Evolutionary conservation across 2,329 filamentous ascomycete species (phyloP).

Genomic region (Cladosporium sp.): DNA sequence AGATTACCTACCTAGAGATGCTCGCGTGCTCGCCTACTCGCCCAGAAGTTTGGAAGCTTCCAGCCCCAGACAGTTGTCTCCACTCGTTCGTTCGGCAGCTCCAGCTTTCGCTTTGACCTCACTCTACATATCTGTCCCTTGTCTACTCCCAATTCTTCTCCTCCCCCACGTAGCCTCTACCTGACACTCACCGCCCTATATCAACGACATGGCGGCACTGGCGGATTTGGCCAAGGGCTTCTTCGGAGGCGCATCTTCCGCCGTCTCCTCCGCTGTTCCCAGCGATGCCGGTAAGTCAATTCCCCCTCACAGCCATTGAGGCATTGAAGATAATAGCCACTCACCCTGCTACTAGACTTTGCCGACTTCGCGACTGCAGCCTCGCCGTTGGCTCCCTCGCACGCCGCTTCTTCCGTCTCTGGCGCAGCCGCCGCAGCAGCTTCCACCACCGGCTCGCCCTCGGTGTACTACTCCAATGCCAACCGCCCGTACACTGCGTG

Average conservation of each 20-base stretch:
- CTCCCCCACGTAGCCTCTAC: background rate
- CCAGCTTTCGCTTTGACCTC: background rate
- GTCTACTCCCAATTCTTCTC: background rate
- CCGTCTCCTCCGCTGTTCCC: slow-evolving; percentile 39
- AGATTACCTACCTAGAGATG: no score
- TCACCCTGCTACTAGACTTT: slow-evolving; percentile 61
- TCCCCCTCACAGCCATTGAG: slow-evolving; percentile 8
- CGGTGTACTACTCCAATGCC: slow-evolving; percentile 34
- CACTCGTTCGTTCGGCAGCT: background rate
- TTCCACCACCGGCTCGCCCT: slow-evolving; percentile 31
- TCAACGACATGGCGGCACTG: slow-evolving; percentile 24
- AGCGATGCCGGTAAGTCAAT: slow-evolving; percentile 63
- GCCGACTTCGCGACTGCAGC: slow-evolving; percentile 85
- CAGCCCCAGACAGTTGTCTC: background rate
- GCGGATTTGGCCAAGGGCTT: slow-evolving; percentile 61
- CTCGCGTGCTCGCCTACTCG: no score
- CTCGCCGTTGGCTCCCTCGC: slow-evolving; percentile 55
- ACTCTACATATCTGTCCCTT: background rate
- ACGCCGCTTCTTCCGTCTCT: slow-evolving; percentile 53
- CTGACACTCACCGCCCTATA: background rate
- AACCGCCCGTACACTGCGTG: slow-evolving; percentile 78
- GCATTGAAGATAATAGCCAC: slow-evolving; percentile 6
- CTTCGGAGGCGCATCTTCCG: slow-evolving; percentile 64
- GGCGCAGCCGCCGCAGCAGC: slow-evolving; percentile 36
- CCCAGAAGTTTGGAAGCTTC: background rate